phyloP scores from a whole-genome alignment of 2,329 filamentous ascomycete genomes.

The Fusarium temperatum region DNA sequence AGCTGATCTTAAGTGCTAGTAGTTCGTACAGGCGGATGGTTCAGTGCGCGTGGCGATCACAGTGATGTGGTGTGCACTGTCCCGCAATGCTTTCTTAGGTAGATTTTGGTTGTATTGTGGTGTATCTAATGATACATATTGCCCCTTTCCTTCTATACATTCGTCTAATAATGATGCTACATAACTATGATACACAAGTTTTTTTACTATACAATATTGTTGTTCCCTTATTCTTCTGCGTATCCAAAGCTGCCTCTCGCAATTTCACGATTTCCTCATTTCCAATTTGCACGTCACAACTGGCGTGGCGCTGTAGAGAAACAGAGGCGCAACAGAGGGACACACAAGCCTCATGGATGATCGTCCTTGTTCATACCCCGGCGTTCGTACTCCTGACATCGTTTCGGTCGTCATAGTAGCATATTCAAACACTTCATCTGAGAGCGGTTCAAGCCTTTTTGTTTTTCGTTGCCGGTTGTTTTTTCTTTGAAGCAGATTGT shows the following conservation, averaged over 20 bases:
- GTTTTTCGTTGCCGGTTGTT: neutral
- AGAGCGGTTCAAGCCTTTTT: neutral
- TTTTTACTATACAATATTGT: constrained; percentile 7
- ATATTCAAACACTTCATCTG: neutral
- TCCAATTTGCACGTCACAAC: neutral
- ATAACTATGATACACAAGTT: constrained; percentile 18
- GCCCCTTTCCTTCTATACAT: neutral
- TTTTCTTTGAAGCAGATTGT: neutral
- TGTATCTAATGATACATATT: neutral
- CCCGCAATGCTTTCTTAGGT: too few relatives aligned
- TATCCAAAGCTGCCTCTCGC: neutral
- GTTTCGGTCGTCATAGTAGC: neutral
- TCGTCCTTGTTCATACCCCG: neutral
- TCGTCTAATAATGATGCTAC: constrained; percentile 15
- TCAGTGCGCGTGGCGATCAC: too few relatives aligned
- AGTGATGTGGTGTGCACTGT: neutral
- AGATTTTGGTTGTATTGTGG: neutral
- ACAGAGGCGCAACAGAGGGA: neutral
- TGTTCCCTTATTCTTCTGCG: neutral
- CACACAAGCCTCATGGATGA: neutral
- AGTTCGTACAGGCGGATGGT: neutral
- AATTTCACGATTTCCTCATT: neutral
- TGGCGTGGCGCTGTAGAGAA: neutral
- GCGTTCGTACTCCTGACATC: neutral
- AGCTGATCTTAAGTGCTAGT: rapidly evolving